These are phyloP conservation scores for Pythium rhizo-oryzae DNA, from an alignment of 352 stramenopile genomes.

Conservation along the genomic window DNA sequence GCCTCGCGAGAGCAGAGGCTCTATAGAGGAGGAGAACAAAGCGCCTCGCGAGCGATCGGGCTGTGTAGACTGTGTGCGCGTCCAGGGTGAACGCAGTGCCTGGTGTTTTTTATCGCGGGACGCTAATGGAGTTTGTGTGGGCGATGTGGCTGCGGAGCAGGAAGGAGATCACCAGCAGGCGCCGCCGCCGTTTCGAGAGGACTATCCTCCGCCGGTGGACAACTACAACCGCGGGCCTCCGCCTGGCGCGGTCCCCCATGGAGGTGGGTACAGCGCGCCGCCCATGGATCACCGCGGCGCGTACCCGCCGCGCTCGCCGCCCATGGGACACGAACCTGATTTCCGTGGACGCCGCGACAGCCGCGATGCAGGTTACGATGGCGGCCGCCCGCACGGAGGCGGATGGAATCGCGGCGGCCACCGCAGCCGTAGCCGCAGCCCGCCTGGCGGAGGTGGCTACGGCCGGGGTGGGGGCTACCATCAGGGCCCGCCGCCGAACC, in stretches of 20 bases:
- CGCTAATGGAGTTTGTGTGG: too few relatives aligned
- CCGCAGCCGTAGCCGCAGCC: constrained; percentile 43
- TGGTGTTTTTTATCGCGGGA: too few relatives aligned
- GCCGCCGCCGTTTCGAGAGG: constrained; percentile 44
- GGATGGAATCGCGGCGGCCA: constrained; percentile 21
- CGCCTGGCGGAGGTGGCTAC: constrained; percentile 25
- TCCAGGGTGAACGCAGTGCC: neutral
- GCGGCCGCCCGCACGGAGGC: constrained; percentile 25
- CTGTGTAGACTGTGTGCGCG: neutral
- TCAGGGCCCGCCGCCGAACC: constrained; percentile 18
- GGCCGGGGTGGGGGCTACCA: constrained; percentile 20
- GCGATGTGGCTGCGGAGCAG: neutral
- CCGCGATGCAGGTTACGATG: constrained; percentile 31
- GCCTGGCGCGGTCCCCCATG: constrained; percentile 11
- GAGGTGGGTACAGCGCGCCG: constrained; percentile 36
- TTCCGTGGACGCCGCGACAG: constrained; percentile 37
- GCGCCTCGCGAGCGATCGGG: too few relatives aligned
- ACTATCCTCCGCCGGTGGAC: constrained; percentile 37
- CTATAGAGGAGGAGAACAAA: too few relatives aligned
- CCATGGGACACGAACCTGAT: constrained; percentile 21
- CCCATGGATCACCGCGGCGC: constrained; percentile 31
- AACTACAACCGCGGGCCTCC: constrained; percentile 32
- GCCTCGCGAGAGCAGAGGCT: neutral
- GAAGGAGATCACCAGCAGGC: constrained; percentile 29
- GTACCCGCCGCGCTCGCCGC: constrained; percentile 25